Base-by-base conservation (phyloP, 2,329 filamentous ascomycete species). In the Fusarium decemcellulare region DNA sequence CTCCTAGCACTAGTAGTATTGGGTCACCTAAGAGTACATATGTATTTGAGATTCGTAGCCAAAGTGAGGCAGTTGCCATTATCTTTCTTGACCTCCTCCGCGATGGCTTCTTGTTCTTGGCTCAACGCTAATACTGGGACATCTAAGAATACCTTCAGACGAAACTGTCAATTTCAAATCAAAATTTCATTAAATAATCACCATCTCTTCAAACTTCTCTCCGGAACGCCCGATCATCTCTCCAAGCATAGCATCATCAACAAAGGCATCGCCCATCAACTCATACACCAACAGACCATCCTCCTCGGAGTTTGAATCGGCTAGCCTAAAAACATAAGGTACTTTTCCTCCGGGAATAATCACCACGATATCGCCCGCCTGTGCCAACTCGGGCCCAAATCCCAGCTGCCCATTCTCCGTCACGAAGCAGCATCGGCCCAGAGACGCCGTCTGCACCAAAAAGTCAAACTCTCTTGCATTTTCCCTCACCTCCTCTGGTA, bases 301-400 rank as follows among this genome's bases (percentile, higher is more conserved):
- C 8, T 52, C 34, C 9, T 27, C 8, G 27, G 12, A 9, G 14
- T 11, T 10, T 6, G 34, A 30, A 39, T 30, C 23, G 14, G 18
- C 34, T 9, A 2, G 37, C 16, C 43, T 18, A 3, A 63, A 15
- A 11, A 63, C 15, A 54, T 50, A 68, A 0, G 54, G 44, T 9
- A 68, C 30, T 5, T 55, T 63, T 7, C 55, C 55, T 0, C 59
- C 63, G 6, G 46, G 46, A 9, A 59, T 4, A 7, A 66, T 10
- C 0, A 34, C 5, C 4, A 60, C 11, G 8, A 12, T 12, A 34
- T 60, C 55, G 8, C 36, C 50, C 1, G 9, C 5, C 8, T 43
- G 39, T 16, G 39, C 52, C 18, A 14, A 27, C 23, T 59, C 65
- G 0, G 58, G 62, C 3, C 58, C 62, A 27, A 65, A 63, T 0